A percentile compares a stretch with the other conserved stretches of the same genome.
These are phyloP conservation scores for Trypanosoma cruzi DNA, from an alignment of 208 protist genomes.

Conservation along the genomic window DNA sequence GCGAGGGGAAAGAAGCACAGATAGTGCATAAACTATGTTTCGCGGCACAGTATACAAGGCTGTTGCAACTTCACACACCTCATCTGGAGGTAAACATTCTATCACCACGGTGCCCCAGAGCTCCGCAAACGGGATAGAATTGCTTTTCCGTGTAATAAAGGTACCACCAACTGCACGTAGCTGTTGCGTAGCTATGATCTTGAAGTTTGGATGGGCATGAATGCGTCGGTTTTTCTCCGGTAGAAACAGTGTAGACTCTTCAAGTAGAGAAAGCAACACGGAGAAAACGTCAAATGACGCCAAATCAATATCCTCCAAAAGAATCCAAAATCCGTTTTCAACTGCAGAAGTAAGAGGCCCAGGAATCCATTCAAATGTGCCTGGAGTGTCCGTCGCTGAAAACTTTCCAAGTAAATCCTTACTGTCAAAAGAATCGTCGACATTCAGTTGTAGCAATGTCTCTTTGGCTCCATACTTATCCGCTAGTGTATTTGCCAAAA, in stretches of 20 bases:
- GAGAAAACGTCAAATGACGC: conserved; percentile 98
- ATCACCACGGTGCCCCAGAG: conserved; percentile 83
- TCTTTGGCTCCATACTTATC: conserved; percentile 56
- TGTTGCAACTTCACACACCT: conserved; percentile 63
- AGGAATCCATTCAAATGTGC: conserved; percentile 98
- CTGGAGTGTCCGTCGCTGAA: conserved; percentile 97
- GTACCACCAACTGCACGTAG: conserved; percentile 55
- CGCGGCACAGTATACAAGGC: conserved; percentile 49
- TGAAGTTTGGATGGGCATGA: conserved; percentile 79
- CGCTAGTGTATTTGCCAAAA: conserved; percentile 62
- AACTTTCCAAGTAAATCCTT: conserved; percentile 99
- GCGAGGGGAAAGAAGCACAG: conserved; percentile 31
- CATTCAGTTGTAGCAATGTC: conserved; percentile 87
- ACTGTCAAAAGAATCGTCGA: conserved; percentile 98
- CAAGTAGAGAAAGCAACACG: conserved; percentile 97
- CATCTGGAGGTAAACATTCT: conserved; percentile 58
- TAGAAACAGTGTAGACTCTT: conserved; percentile 95
- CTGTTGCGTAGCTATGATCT: conserved; percentile 90
- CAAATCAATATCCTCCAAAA: conserved; percentile 99
- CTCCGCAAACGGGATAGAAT: conserved; percentile 74
- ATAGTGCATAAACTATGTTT: conserved; percentile 45
- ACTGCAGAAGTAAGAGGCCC: conserved; percentile 97
- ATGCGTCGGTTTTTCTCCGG: conserved; percentile 95
- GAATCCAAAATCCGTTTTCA: conserved; percentile 96
- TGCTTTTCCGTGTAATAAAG: conserved; percentile 57